These are phyloP conservation scores for Septoria linicola DNA, from an alignment of 2,329 filamentous ascomycete genomes.

Conservation along the genomic window DNA sequence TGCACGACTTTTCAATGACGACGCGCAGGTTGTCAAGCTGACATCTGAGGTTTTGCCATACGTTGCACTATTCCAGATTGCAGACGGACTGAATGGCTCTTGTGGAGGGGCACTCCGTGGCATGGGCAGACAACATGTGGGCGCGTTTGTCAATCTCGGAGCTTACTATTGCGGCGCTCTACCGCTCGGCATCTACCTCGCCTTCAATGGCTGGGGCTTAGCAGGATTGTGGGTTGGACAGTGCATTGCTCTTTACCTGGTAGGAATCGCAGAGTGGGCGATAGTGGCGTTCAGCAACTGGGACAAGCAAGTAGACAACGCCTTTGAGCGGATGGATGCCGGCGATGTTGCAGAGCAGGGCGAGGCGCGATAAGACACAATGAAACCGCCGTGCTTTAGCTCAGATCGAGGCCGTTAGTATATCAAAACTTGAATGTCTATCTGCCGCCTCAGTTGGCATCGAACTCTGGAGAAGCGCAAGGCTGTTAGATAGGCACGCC, in stretches of 20 bases:
- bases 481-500: conserved; percentile 9
- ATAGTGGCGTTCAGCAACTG: conserved; percentile 77
- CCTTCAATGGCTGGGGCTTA: conserved; percentile 82
- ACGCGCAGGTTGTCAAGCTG: conserved; percentile 67
- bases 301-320: conserved; percentile 69
- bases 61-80: conserved; percentile 86
- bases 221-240: conserved; percentile 72
- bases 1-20: conserved; percentile 78
- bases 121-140: conserved; percentile 84
- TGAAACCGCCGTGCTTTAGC: neutral
- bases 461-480: no score
- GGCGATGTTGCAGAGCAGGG: conserved; percentile 44
- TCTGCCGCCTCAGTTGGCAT: no score
- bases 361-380: conserved; percentile 14
- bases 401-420: no score
- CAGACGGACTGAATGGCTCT: conserved; percentile 80
- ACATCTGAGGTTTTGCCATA: conserved; percentile 79
- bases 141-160: conserved; percentile 75
- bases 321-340: conserved; percentile 67
- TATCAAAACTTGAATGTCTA: no score
- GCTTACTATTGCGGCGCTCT: conserved; percentile 82
- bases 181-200: conserved; percentile 78
- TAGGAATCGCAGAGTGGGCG: conserved; percentile 74
- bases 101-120: conserved; percentile 79
- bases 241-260: conserved; percentile 69